Percentiles rank a stretch among this genome's conserved stretches.
Evolutionary conservation across 1,139 yeast species (phyloP).

Genomic region (Protomyces inundatus): DNA sequence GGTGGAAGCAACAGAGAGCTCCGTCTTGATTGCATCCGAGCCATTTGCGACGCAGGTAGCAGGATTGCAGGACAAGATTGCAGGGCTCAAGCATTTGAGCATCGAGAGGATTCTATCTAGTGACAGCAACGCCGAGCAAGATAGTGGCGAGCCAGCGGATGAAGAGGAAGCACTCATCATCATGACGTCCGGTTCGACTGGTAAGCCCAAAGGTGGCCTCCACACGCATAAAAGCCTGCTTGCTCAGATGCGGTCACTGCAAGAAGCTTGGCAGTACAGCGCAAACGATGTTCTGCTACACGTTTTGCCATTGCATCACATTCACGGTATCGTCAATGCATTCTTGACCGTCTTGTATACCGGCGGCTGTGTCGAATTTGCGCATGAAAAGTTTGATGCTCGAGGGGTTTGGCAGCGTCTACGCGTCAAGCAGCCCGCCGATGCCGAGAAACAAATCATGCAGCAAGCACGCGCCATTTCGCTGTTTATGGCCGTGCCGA

Average conservation of each 20-base stretch:
- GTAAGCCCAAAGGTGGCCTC: slow-evolving; percentile 42
- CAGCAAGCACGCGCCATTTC: slow-evolving; percentile 36
- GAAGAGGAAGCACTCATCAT: slow-evolving; percentile 35
- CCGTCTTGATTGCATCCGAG: slow-evolving; percentile 9
- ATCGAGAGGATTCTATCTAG: neutral
- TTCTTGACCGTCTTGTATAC: slow-evolving; percentile 39
- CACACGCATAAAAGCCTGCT: slow-evolving; percentile 39
- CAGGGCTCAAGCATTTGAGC: neutral
- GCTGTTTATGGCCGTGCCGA: slow-evolving; percentile 42
- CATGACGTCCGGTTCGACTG: slow-evolving; percentile 42
- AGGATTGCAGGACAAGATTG: neutral
- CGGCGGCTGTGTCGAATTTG: slow-evolving; percentile 40
- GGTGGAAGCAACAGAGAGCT: slow-evolving; percentile 9
- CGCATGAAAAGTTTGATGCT: slow-evolving; percentile 38
- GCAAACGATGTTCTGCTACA: slow-evolving; percentile 38
- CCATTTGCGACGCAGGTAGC: neutral
- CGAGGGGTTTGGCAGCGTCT: slow-evolving; percentile 35
- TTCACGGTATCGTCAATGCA: slow-evolving; percentile 41
- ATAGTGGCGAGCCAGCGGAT: neutral
- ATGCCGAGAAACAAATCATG: slow-evolving; percentile 26
- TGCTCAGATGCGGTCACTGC: slow-evolving; percentile 39
- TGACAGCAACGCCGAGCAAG: neutral
- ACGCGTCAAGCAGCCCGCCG: slow-evolving; percentile 26
- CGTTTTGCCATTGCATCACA: slow-evolving; percentile 41
- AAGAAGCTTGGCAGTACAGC: slow-evolving; percentile 39